A percentile compares a stretch with the other conserved stretches of the same genome.
Evolutionary conservation across 106 monocot genomes (phyloP).

Genomic region (Allium sativum): DNA sequence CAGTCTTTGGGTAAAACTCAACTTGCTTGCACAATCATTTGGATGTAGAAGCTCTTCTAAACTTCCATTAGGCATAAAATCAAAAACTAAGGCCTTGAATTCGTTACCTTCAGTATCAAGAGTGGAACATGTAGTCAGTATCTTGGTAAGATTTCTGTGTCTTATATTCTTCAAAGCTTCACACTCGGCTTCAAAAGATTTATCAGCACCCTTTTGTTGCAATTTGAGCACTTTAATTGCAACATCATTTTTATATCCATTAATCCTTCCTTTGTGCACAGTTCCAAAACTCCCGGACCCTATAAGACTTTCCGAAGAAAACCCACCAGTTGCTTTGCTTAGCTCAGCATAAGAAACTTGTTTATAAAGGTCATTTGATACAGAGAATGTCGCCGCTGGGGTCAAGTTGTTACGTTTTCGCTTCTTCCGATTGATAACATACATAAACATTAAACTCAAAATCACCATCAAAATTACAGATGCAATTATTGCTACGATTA

Average conservation of each 20-base stretch:
- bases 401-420: background rate
- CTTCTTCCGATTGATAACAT: background rate
- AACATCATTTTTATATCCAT: constrained; percentile 1
- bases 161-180: constrained; percentile 5
- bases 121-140: constrained; percentile 29
- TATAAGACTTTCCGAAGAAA: constrained; percentile 21
- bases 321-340: constrained; percentile 19
- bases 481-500: constrained; percentile 2
- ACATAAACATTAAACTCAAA: too few relatives aligned
- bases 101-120: constrained; percentile 24
- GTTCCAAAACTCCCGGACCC: constrained; percentile 11
- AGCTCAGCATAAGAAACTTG: constrained; percentile 9
- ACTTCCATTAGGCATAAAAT: constrained; percentile 43
- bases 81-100: constrained; percentile 34
- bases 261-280: constrained; percentile 2
- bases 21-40: too few relatives aligned
- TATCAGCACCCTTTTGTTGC: background rate
- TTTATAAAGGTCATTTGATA: background rate
- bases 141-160: constrained; percentile 19
- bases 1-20: too few relatives aligned
- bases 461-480: background rate
- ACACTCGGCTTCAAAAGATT: constrained; percentile 3
- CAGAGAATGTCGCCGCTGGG: background rate
- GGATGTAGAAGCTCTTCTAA: constrained; percentile 11
- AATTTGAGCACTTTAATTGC: constrained; percentile 12